A percentile compares a stretch with the other conserved stretches of the same genome.
Conservation (phyloP, 1,139 yeast genomes). For the Candida albicans region DNA sequence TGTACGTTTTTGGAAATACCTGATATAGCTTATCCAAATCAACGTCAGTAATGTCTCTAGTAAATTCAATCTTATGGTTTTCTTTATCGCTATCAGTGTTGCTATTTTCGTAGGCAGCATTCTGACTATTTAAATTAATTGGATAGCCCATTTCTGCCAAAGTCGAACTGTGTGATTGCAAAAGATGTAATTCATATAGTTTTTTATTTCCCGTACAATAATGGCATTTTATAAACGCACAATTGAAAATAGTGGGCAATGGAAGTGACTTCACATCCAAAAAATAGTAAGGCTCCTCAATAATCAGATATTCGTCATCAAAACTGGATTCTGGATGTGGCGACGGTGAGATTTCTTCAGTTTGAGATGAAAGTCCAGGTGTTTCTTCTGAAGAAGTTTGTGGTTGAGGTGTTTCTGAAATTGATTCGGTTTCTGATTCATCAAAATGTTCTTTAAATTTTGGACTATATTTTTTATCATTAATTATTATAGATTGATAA, state of each 20-base stretch:
- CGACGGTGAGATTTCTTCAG: slow-evolving; percentile 3
- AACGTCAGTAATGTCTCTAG: slow-evolving; percentile 1
- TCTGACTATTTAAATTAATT: slow-evolving; percentile 12
- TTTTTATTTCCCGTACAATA: slow-evolving; percentile 34
- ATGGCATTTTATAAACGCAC: slow-evolving; percentile 33
- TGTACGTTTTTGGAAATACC: slow-evolving; percentile 30
- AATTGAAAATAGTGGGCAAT: slow-evolving; percentile 18
- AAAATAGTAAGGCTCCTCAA: slow-evolving; percentile 17
- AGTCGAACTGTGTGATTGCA: slow-evolving; percentile 25
- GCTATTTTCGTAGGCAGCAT: too few species aligned
- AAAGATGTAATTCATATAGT: slow-evolving; percentile 32
- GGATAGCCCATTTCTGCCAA: slow-evolving; percentile 38
- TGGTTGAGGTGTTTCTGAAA: background rate
- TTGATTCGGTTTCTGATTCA: background rate
- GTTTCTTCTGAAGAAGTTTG: background rate
- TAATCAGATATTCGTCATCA: slow-evolving; percentile 30
- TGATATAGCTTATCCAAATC: slow-evolving; percentile 16
- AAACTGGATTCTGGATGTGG: slow-evolving; percentile 8
- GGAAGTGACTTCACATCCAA: background rate
- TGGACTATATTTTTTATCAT: background rate
- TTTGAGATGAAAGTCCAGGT: slow-evolving; percentile 1
- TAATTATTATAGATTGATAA: background rate
- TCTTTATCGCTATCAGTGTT: background rate
- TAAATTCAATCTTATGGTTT: too few species aligned
- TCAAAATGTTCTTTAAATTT: background rate